Percentiles rank a stretch among this genome's conserved stretches.
Conservation (phyloP, 129 eudicot species). For the Tanacetum coccineum region DNA sequence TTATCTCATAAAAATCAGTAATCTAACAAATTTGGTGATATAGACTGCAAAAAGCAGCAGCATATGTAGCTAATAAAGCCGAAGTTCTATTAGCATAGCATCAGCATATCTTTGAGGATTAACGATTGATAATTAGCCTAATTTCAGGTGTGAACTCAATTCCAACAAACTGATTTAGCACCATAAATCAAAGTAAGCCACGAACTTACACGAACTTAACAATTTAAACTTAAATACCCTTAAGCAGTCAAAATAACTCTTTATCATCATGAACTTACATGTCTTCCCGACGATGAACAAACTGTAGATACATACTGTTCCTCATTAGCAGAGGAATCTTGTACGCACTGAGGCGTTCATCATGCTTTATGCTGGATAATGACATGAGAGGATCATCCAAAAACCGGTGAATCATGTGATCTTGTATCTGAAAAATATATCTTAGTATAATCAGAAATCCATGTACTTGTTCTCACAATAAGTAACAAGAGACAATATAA, state of each 20-base stretch:
- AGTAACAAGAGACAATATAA: conserved; percentile 1
- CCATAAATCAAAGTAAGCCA: too few relatives aligned
- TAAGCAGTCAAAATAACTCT: not conserved
- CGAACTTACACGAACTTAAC: not conserved
- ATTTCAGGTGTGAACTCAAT: not conserved
- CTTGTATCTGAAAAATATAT: conserved; percentile 50
- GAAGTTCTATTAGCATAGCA: too few relatives aligned
- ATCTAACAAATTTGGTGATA: too few relatives aligned
- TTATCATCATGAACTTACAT: conserved; percentile 35
- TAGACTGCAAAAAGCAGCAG: too few relatives aligned
- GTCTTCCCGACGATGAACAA: conserved; percentile 73
- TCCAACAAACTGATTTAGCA: too few relatives aligned
- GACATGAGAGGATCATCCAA: conserved; percentile 76
- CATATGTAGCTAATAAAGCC: too few relatives aligned
- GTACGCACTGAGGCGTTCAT: conserved; percentile 73
- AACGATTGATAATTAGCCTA: too few relatives aligned
- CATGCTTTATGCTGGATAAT: conserved; percentile 65
- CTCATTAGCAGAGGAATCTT: conserved; percentile 55
- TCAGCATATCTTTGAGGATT: too few relatives aligned
- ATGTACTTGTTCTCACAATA: not conserved
- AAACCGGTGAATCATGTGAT: conserved; percentile 64
- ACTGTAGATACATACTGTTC: conserved; percentile 48
- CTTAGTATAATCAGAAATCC: not conserved
- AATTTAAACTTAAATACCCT: not conserved
- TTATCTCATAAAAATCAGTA: too few relatives aligned